Evolutionary conservation across 2,329 filamentous ascomycete species (phyloP).

Genomic region (Phaeoacremonium minimum): DNA sequence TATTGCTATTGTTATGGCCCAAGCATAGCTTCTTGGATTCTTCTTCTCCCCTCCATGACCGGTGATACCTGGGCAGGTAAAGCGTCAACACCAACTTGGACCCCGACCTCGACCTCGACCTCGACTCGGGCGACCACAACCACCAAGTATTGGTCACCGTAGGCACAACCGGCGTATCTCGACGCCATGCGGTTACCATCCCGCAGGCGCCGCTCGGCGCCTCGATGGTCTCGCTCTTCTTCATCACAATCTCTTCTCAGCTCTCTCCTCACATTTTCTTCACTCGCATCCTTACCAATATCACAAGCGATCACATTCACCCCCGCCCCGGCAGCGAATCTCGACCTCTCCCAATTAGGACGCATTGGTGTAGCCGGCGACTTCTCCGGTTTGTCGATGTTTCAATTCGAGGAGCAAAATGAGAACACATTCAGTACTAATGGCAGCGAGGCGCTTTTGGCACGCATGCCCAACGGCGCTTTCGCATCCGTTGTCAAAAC

Average conservation of each 20-base stretch:
- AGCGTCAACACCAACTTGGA: no score
- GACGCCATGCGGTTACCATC: slow-evolving; percentile 44
- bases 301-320: slow-evolving; percentile 54
- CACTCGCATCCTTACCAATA: slow-evolving; percentile 30
- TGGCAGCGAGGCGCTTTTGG: slow-evolving; percentile 76
- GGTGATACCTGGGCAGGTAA: no score
- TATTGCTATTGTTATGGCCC: no score
- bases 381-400: slow-evolving; percentile 88
- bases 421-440: slow-evolving; percentile 65
- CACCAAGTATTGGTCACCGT: no score
- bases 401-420: slow-evolving; percentile 77
- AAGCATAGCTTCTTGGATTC: no score
- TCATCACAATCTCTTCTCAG: slow-evolving; percentile 11
- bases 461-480: slow-evolving; percentile 78
- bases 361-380: slow-evolving; percentile 82
- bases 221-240: slow-evolving; percentile 20
- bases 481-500: slow-evolving; percentile 71
- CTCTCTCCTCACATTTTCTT: slow-evolving; percentile 23
- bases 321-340: slow-evolving; percentile 61
- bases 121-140: not conserved
- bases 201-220: slow-evolving; percentile 35
- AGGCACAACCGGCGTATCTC: no score
- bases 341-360: slow-evolving; percentile 76
- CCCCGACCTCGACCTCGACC: no score
- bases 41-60: no score